Evolutionary conservation across 164 flowering plant species (phyloP).

Genomic region (Cinnamomum micranthum): DNA sequence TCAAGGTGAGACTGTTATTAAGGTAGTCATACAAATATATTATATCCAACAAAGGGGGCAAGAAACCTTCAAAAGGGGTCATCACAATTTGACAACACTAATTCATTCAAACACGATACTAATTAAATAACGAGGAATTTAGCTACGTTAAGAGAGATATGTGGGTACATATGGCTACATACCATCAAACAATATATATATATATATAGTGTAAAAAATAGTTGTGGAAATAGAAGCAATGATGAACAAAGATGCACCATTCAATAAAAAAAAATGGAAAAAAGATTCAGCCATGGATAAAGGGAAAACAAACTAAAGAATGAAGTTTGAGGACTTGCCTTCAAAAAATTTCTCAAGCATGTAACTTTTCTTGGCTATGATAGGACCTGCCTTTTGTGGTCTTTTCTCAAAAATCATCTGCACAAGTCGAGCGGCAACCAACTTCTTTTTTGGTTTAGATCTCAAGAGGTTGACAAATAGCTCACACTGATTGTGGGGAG

Average conservation of each 20-base stretch:
- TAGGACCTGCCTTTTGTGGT: conserved; percentile 46
- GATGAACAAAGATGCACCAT: neutral
- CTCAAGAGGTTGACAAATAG: conserved; percentile 55
- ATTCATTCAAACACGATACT: no score
- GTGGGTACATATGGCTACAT: neutral
- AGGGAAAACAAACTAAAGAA: neutral
- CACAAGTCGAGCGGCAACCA: conserved; percentile 56
- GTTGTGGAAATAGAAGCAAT: neutral
- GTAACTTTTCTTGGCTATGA: conserved; percentile 54
- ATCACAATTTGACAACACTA: no score
- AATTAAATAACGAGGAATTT: no score
- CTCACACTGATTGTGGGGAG: conserved; percentile 43
- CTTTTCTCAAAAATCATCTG: conserved; percentile 70
- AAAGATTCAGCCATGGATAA: neutral
- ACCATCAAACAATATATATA: neutral
- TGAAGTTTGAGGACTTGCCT: conserved; percentile 31
- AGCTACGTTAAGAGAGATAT: no score
- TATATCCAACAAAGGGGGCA: no score
- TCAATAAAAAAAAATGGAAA: no score
- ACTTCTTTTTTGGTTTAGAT: conserved; percentile 35
- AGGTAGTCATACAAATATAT: no score
- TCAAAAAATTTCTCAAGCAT: conserved; percentile 69
- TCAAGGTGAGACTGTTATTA: no score
- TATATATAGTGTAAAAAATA: no score
- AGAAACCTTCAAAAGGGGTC: no score